Percentiles rank a stretch among this genome's conserved stretches.
phyloP scores from a whole-genome alignment of 1,284 basidiomycete genomes.

The Moesziomyces sp. region DNA sequence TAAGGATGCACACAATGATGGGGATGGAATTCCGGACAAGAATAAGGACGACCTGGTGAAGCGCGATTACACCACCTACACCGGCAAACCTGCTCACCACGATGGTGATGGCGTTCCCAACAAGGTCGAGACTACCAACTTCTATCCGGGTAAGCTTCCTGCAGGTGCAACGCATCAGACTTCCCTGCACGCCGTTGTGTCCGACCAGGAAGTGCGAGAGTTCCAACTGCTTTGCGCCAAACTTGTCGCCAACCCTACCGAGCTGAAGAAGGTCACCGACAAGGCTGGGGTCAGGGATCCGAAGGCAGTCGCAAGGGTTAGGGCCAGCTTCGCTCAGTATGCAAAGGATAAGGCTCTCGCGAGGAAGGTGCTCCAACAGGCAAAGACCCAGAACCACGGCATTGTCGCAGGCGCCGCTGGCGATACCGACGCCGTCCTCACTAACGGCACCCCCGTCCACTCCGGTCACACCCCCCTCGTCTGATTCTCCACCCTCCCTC shows the following conservation, averaged over 20 bases:
- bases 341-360: background rate
- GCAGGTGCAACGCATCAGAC: no score
- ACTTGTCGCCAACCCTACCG: background rate
- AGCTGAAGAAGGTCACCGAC: slow-evolving; percentile 5
- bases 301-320: background rate
- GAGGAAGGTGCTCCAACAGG: background rate
- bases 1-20: no score
- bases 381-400: background rate
- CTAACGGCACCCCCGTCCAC: background rate
- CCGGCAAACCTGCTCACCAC: background rate
- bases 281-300: slow-evolving; percentile 2
- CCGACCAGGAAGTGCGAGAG: slow-evolving; percentile 1
- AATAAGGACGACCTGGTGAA: background rate
- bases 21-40: background rate
- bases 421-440: background rate
- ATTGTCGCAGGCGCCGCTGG: background rate
- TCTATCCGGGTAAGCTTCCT: no score
- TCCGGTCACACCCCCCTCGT: no score
- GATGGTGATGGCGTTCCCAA: no score
- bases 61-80: background rate
- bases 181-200: no score
- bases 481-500: no score
- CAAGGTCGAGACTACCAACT: no score
- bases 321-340: background rate
- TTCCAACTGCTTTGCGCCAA: slow-evolving; percentile 9